Conservation (phyloP, 2,329 filamentous ascomycete species). For the Aspergillus clavatus region DNA sequence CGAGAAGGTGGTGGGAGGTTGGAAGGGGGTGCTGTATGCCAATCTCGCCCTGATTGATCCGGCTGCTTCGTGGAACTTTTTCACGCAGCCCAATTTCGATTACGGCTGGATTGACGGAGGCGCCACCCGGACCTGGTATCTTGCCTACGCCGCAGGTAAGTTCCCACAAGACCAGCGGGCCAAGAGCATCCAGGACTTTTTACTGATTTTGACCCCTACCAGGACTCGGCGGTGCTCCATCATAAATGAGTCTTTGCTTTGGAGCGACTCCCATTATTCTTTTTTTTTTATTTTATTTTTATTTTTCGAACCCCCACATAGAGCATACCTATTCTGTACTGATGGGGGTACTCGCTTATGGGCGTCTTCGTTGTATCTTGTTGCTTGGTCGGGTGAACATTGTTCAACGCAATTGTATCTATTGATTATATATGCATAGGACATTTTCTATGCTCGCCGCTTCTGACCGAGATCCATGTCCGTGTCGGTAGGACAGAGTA, state of each 20-base stretch:
- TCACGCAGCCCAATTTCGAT: conserved; percentile 62
- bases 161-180: conserved; percentile 3
- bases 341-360: too few relatives aligned
- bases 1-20: conserved; percentile 61
- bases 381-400: neutral
- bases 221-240: neutral
- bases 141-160: conserved; percentile 69
- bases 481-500: too few relatives aligned
- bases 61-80: conserved; percentile 66
- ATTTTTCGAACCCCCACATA: neutral
- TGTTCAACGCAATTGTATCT: neutral
- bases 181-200: neutral
- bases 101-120: conserved; percentile 67
- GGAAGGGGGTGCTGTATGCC: conserved; percentile 79
- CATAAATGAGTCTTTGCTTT: neutral
- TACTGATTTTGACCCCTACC: neutral
- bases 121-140: conserved; percentile 77
- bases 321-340: neutral
- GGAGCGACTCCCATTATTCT: too few relatives aligned
- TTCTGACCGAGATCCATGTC: too few relatives aligned
- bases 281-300: too few relatives aligned
- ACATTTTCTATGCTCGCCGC: neutral
- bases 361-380: neutral
- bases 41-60: conserved; percentile 78
- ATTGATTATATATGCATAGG: neutral